Evolutionary conservation across 2,329 filamentous ascomycete species (phyloP).

Genomic region (Acrodontium crateriforme): DNA sequence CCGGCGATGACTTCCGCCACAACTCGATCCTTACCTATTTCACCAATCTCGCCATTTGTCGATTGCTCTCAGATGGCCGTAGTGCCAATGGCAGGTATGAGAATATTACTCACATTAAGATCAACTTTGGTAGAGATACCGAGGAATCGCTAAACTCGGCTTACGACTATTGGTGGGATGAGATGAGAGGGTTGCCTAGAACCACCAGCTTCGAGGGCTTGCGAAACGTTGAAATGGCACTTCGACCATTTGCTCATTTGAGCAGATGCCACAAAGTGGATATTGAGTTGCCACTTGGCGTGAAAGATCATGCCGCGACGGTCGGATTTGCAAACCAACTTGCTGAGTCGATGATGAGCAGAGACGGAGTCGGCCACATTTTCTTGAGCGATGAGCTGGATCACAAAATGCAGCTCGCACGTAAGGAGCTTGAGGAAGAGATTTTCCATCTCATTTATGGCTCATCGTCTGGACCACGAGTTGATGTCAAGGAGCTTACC

Average conservation of each 20-base stretch:
- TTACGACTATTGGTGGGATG: constrained; percentile 15
- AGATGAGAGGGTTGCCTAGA: constrained; percentile 7
- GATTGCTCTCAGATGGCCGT: constrained; percentile 12
- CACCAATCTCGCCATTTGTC: constrained; percentile 15
- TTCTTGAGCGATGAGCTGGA: too few species aligned
- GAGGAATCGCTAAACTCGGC: constrained; percentile 4
- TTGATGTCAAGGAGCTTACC: too few species aligned
- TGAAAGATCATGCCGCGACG: constrained; percentile 7
- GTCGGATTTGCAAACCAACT: constrained; percentile 10
- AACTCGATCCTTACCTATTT: constrained; percentile 17
- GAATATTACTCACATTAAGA: constrained; percentile 10
- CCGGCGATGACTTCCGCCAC: constrained; percentile 6
- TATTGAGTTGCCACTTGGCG: constrained; percentile 10
- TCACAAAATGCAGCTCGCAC: too few species aligned
- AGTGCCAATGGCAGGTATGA: constrained; percentile 5
- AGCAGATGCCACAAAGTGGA: constrained; percentile 12
- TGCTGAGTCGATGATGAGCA: constrained; percentile 6
- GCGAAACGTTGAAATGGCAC: constrained; percentile 15
- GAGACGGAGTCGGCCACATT: too few species aligned
- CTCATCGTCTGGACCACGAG: too few species aligned
- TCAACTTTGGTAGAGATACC: constrained; percentile 9
- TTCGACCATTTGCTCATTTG: constrained; percentile 14
- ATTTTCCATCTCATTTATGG: too few species aligned
- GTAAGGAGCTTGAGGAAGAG: too few species aligned
- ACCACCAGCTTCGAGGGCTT: constrained; percentile 12